Conservation (phyloP, 177 flowering plant genomes). For the Tripterygium wilfordii region DNA sequence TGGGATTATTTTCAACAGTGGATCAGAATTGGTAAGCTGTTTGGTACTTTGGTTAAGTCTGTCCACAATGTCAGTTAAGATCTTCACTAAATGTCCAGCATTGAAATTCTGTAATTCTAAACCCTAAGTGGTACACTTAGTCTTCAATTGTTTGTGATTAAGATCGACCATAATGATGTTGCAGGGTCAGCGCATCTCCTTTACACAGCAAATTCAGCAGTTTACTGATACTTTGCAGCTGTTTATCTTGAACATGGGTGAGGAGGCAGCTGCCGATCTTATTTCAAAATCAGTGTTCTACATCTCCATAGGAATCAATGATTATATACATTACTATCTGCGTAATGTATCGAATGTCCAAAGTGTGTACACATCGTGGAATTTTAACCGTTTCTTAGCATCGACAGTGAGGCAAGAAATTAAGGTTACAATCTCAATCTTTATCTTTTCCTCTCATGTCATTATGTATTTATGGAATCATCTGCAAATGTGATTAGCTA, state of each 20-base stretch:
- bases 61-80: too few species aligned
- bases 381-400: slow-evolving; percentile 67
- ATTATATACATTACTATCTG: slow-evolving; percentile 84
- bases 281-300: slow-evolving; percentile 69
- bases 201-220: slow-evolving; percentile 79
- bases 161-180: too few species aligned
- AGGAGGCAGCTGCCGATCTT: slow-evolving; percentile 44
- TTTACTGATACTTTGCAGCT: slow-evolving; percentile 71
- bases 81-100: too few species aligned
- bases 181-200: slow-evolving; percentile 81
- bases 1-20: slow-evolving; percentile 80
- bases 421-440: slow-evolving; percentile 34
- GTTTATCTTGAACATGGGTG: slow-evolving; percentile 59
- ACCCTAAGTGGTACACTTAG: too few species aligned
- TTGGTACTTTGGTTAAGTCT: background rate
- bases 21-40: slow-evolving; percentile 70
- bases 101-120: background rate
- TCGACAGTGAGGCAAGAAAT: slow-evolving; percentile 51
- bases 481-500: too few species aligned
- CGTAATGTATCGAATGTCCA: slow-evolving; percentile 65
- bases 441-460: background rate
- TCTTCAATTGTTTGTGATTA: too few species aligned
- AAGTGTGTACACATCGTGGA: slow-evolving; percentile 69
- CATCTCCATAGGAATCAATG: slow-evolving; percentile 83
- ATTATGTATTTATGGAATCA: background rate